These are phyloP conservation scores for Lasiodiplodia sp. DNA, from an alignment of 2,329 filamentous ascomycete species.

Conservation along the genomic window DNA sequence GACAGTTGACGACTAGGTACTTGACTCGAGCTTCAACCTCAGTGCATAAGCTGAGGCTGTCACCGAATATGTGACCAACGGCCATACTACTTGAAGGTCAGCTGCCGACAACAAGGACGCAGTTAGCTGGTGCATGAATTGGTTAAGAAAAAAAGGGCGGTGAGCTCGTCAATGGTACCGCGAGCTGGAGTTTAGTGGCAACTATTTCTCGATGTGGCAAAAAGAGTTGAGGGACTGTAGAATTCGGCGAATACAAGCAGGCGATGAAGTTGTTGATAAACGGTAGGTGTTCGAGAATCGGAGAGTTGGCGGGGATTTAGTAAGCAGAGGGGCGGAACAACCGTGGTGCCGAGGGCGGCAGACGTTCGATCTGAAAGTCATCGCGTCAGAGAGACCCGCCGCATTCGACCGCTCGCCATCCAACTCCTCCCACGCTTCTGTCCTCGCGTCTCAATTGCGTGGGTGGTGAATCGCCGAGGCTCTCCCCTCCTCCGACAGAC, in stretches of 20 bases:
- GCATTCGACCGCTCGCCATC: constrained; percentile 20
- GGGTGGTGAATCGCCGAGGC: constrained; percentile 30
- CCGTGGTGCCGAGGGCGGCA: background rate
- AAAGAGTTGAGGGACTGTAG: background rate
- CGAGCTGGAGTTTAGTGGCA: too few species aligned
- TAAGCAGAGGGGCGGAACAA: constrained; percentile 21
- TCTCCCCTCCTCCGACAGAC: constrained; percentile 16
- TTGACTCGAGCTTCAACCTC: too few species aligned
- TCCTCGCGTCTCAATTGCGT: constrained; percentile 10
- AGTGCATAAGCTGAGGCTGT: too few species aligned
- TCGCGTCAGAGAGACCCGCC: constrained; percentile 25
- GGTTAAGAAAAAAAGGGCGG: too few species aligned
- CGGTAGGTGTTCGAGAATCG: constrained; percentile 2
- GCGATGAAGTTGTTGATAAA: background rate
- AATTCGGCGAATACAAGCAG: background rate
- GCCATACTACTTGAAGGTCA: too few species aligned
- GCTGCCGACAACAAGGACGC: too few species aligned
- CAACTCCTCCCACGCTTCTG: constrained; percentile 3
- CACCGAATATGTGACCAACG: too few species aligned
- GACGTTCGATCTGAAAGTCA: constrained; percentile 25
- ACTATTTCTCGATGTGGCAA: too few species aligned
- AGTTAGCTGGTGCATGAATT: too few species aligned
- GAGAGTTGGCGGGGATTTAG: constrained; percentile 11
- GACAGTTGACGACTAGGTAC: too few species aligned
- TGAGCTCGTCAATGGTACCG: too few species aligned